Evolutionary conservation across 805 yeast genomes (phyloP).

Genomic region (Maudiozyma barnettii): DNA sequence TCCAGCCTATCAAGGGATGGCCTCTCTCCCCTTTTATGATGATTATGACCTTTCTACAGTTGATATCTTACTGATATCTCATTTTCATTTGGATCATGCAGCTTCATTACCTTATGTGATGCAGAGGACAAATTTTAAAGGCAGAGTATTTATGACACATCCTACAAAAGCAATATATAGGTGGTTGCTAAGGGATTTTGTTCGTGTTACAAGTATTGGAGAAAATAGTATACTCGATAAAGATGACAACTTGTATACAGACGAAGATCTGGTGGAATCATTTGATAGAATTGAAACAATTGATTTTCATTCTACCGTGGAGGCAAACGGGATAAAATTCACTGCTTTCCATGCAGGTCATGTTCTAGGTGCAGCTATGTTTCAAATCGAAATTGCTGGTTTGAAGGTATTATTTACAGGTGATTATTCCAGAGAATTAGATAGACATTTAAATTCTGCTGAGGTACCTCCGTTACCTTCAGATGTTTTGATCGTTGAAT

Average conservation of each 20-base stretch:
- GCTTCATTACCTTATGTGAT: constrained; percentile 96
- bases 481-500: constrained; percentile 84
- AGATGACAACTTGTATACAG: constrained; percentile 61
- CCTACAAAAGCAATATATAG: constrained; percentile 97
- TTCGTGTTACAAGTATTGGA: constrained; percentile 66
- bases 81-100: constrained; percentile 96
- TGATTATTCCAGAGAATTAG: constrained; percentile 92
- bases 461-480: constrained; percentile 86
- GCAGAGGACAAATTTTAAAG: constrained; percentile 92
- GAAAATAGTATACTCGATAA: constrained; percentile 32
- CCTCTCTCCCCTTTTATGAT: constrained; percentile 90
- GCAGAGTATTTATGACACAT: constrained; percentile 97
- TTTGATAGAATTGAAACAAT: constrained; percentile 88
- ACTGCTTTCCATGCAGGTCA: constrained; percentile 99
- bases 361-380: constrained; percentile 98
- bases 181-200: constrained; percentile 92
- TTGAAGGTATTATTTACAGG: constrained; percentile 86
- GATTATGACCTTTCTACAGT: constrained; percentile 84
- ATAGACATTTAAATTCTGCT: constrained; percentile 89
- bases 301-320: constrained; percentile 92
- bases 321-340: constrained; percentile 86
- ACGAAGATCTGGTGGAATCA: constrained; percentile 79
- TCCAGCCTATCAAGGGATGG: constrained; percentile 85
- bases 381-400: constrained; percentile 89
- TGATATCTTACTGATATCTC: constrained; percentile 80